These are phyloP conservation scores for Escovopsis weberi DNA, from an alignment of 2,329 filamentous ascomycete genomes.

Conservation along the genomic window DNA sequence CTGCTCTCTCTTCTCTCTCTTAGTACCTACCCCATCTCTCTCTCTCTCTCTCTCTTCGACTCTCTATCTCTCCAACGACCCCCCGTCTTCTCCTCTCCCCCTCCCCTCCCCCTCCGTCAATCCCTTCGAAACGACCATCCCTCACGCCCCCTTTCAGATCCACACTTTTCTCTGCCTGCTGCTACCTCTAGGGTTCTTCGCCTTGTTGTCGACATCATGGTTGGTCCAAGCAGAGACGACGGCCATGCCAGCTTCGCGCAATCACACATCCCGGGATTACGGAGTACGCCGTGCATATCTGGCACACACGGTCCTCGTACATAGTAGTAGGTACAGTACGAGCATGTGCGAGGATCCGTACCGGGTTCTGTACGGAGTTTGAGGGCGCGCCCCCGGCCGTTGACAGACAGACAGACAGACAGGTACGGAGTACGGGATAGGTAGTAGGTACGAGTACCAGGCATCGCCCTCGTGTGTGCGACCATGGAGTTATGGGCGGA, in stretches of 20 bases:
- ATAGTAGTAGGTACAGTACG: no score
- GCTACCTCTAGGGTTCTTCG: neutral
- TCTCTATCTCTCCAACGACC: neutral
- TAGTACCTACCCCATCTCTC: neutral
- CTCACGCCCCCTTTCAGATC: constrained; percentile 7
- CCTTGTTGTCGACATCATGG: constrained; percentile 7
- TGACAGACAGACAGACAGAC: no score
- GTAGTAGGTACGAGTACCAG: no score
- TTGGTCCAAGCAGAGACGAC: neutral
- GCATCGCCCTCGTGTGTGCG: no score
- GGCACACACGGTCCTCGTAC: neutral
- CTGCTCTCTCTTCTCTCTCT: no score
- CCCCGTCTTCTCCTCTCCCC: neutral
- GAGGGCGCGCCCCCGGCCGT: no score
- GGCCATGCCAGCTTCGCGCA: no score
- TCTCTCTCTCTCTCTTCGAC: neutral
- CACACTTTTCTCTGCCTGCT: neutral
- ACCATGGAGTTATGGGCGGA: no score
- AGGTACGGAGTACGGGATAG: no score
- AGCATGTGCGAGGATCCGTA: no score
- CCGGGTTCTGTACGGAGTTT: no score
- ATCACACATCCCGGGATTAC: neutral
- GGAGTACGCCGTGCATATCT: no score
- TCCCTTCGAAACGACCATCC: neutral
- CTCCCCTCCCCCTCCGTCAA: neutral